A percentile compares a stretch with the other conserved stretches of the same genome.
Evolutionary conservation across 1,284 basidiomycete species (phyloP).

Genomic region (Trichosporon sp.): DNA sequence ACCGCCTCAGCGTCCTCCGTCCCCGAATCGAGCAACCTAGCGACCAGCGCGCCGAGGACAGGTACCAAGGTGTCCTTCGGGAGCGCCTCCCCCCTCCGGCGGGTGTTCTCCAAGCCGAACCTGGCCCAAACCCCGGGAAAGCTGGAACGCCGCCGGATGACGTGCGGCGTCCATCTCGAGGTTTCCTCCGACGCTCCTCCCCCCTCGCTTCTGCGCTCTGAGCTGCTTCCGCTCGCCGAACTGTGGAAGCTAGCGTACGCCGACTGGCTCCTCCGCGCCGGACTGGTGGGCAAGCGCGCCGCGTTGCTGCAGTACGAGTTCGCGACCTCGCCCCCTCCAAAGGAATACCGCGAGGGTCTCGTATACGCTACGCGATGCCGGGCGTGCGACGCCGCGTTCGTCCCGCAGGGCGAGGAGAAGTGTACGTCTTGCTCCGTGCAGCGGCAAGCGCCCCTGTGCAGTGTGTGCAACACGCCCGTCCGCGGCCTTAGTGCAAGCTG

Average conservation of each 20-base stretch:
- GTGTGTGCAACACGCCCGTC: slow-evolving; percentile 69
- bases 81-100: slow-evolving; percentile 36
- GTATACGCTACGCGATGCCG: slow-evolving; percentile 29
- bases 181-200: slow-evolving; percentile 38
- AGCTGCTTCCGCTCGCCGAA: slow-evolving; percentile 41
- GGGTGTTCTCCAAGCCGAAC: slow-evolving; percentile 23
- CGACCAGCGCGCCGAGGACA: neutral
- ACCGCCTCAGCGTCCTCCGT: neutral
- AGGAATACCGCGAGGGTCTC: slow-evolving; percentile 23
- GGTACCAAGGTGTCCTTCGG: slow-evolving; percentile 40
- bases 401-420: slow-evolving; percentile 19
- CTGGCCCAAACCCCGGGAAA: neutral
- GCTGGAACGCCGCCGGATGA: slow-evolving; percentile 22
- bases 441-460: slow-evolving; percentile 23
- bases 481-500: slow-evolving; percentile 72
- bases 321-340: slow-evolving; percentile 44
- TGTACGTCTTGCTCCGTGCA: slow-evolving; percentile 17
- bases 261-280: slow-evolving; percentile 72
- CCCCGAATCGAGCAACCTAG: neutral
- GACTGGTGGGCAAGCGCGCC: slow-evolving; percentile 67
- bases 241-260: slow-evolving; percentile 64
- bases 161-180: slow-evolving; percentile 39
- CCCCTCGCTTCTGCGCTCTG: slow-evolving; percentile 38
- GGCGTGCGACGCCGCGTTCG: slow-evolving; percentile 22
- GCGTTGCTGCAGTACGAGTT: slow-evolving; percentile 66